These are phyloP conservation scores for Suhomyces xylopsoci DNA, from an alignment of 805 yeast genomes.

Conservation along the genomic window DNA sequence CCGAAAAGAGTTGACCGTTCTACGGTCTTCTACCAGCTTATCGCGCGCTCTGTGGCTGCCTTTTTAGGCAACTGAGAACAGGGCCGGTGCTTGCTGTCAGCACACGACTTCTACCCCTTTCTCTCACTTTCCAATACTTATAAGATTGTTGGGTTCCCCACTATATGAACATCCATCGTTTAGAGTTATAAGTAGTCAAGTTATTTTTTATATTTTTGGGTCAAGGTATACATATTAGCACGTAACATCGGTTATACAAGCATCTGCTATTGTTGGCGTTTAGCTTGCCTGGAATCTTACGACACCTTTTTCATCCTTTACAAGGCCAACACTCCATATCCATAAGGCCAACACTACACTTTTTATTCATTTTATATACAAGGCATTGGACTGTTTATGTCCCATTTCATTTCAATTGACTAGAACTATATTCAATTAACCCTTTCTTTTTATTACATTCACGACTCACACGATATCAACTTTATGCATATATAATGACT, in stretches of 20 bases:
- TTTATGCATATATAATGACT: neutral
- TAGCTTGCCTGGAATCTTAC: neutral
- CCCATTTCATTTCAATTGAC: neutral
- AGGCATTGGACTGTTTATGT: neutral
- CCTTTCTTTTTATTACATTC: neutral
- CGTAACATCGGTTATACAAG: neutral
- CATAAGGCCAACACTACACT: neutral
- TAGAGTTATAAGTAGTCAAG: neutral
- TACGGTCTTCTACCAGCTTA: neutral
- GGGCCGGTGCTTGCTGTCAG: neutral
- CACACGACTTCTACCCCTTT: constrained; percentile 6
- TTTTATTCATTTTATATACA: neutral
- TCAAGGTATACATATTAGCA: neutral
- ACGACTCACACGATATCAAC: constrained; percentile 1
- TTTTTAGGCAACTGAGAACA: neutral
- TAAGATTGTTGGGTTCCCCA: neutral
- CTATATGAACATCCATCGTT: neutral
- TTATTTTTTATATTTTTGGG: neutral
- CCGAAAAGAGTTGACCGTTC: neutral
- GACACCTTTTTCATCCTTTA: neutral
- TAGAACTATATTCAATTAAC: neutral
- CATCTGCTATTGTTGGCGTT: neutral
- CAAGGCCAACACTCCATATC: neutral
- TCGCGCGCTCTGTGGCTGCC: neutral
- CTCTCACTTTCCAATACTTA: neutral